Conservation (phyloP, 169 alveolate species). For the Perkinsus olseni region DNA sequence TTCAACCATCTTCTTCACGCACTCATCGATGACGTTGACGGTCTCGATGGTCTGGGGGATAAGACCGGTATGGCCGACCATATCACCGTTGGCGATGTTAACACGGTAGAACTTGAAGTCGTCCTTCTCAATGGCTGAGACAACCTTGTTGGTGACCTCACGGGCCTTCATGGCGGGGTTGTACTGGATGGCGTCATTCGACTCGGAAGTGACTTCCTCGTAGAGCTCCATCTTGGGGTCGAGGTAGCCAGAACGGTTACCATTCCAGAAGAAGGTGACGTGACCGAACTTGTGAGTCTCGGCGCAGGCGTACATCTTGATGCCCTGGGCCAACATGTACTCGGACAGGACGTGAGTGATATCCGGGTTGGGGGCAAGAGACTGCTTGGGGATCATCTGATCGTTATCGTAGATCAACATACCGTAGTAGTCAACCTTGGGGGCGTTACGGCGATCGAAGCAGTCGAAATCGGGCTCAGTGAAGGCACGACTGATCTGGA, state of each 20-base stretch:
- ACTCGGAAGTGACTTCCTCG: background rate
- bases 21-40: background rate
- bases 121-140: background rate
- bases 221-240: conserved; percentile 3
- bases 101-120: background rate
- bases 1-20: background rate
- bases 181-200: background rate
- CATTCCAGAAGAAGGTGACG: conserved; percentile 6
- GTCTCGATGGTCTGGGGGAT: background rate
- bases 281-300: conserved; percentile 10
- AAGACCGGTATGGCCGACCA: conserved; percentile 7
- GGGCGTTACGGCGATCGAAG: background rate
- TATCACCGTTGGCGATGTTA: conserved; percentile 4
- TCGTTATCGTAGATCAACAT: background rate
- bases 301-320: background rate
- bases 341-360: background rate
- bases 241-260: background rate
- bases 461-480: background rate
- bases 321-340: background rate
- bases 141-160: background rate
- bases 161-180: conserved; percentile 1
- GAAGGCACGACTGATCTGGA: conserved; percentile 10
- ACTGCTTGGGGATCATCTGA: background rate
- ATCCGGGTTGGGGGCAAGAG: background rate
- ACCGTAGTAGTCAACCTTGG: conserved; percentile 6